Conservation (phyloP, 2,329 filamentous ascomycete species). For the Pleurostoma richardsiae region DNA sequence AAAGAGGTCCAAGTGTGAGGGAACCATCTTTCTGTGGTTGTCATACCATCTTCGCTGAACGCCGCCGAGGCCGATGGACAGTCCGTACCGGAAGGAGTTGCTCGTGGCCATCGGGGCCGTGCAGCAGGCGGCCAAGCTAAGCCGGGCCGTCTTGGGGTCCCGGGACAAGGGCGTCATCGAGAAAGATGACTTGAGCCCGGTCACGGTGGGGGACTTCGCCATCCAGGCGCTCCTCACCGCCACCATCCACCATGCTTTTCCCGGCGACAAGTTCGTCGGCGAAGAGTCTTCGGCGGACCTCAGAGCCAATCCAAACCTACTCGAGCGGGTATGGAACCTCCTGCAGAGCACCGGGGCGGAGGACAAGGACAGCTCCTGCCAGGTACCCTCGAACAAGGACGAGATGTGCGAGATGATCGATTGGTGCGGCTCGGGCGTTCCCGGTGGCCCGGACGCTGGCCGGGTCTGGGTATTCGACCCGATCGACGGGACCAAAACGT, state of each 20-base stretch:
- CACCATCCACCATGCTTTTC: conserved; percentile 45
- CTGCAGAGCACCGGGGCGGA: conserved; percentile 24
- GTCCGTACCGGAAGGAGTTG: conserved; percentile 35
- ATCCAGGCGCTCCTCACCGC: conserved; percentile 50
- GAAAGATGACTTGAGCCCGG: conserved; percentile 51
- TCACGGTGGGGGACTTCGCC: conserved; percentile 56
- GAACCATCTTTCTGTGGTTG: too few relatives aligned
- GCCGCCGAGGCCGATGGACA: conserved; percentile 28
- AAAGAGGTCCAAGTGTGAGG: too few relatives aligned
- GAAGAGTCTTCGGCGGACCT: conserved; percentile 49
- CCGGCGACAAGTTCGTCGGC: conserved; percentile 46
- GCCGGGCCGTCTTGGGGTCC: conserved; percentile 16
- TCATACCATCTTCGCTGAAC: too few relatives aligned
- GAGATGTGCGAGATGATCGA: conserved; percentile 50
- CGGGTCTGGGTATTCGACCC: conserved; percentile 56
- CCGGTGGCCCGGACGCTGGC: conserved; percentile 15
- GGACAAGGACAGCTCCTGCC: conserved; percentile 17
- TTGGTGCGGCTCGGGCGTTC: conserved; percentile 37
- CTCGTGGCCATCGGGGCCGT: conserved; percentile 35
- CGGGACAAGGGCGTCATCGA: conserved; percentile 44
- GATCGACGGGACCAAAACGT: conserved; percentile 56
- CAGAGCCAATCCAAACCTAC: conserved; percentile 32
- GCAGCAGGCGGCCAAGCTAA: conserved; percentile 41
- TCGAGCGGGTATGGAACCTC: conserved; percentile 42
- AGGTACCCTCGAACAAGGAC: conserved; percentile 30